phyloP scores from a whole-genome alignment of 768 basidiomycete species.

The Gyrodon lividus region DNA sequence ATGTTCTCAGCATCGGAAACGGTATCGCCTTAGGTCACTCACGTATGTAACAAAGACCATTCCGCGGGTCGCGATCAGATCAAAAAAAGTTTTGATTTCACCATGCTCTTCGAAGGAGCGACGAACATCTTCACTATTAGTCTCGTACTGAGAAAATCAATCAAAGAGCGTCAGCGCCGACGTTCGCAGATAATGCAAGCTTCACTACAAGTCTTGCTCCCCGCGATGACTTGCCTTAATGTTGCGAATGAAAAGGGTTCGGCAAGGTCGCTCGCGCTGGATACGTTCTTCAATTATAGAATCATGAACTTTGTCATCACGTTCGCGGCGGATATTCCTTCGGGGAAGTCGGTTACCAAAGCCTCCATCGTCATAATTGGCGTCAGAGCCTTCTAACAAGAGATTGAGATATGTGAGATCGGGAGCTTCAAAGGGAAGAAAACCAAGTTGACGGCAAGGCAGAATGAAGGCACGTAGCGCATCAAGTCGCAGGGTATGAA shows the following conservation, averaged over 20 bases:
- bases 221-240: constrained; percentile 78
- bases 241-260: constrained; percentile 96
- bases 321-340: constrained; percentile 65
- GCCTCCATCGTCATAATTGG: constrained; percentile 55
- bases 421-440: constrained; percentile 47
- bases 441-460: constrained; percentile 40
- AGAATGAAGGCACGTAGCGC: constrained; percentile 48
- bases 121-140: constrained; percentile 81
- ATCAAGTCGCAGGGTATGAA: constrained; percentile 29
- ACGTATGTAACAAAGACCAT: constrained; percentile 99
- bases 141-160: constrained; percentile 68
- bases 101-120: constrained; percentile 89
- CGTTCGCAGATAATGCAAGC: constrained; percentile 3
- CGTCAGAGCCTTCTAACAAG: constrained; percentile 64
- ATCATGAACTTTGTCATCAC: constrained; percentile 87
- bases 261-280: constrained; percentile 90
- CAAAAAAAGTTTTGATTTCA: constrained; percentile 96
- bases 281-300: constrained; percentile 93
- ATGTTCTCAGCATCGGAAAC: constrained; percentile 11
- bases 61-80: constrained; percentile 90
- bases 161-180: constrained; percentile 12
- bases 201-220: constrained; percentile 13
- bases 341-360: constrained; percentile 39
- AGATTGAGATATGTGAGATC: constrained; percentile 39
- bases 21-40: constrained; percentile 39